Conservation (phyloP, 257 asterid genomes). For the Jaltomata sinuosa region DNA sequence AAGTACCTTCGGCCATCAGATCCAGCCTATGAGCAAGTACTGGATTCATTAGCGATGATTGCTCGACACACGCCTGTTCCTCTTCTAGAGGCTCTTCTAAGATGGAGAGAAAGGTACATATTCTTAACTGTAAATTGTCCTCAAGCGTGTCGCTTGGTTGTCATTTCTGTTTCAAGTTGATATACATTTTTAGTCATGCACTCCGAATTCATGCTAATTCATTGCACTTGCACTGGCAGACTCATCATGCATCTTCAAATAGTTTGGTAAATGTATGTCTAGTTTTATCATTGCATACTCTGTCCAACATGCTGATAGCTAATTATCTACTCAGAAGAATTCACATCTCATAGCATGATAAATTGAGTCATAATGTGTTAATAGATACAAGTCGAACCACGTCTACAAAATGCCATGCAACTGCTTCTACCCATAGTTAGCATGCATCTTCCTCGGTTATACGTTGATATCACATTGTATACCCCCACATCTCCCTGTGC, state of each 20-base stretch:
- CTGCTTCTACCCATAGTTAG: neutral
- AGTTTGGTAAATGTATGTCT: neutral
- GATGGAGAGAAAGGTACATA: conserved; percentile 91
- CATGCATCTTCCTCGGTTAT: neutral
- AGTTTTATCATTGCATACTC: neutral
- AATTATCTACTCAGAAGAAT: neutral
- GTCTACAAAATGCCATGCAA: neutral
- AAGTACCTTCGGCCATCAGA: conserved; percentile 98
- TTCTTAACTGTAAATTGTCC: neutral
- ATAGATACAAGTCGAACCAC: neutral
- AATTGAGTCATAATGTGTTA: neutral
- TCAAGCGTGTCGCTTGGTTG: neutral
- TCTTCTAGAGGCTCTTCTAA: conserved; percentile 86
- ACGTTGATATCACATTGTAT: neutral
- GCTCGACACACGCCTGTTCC: conserved; percentile 99
- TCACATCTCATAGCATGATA: neutral
- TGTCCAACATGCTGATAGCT: neutral
- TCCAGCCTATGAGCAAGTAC: conserved; percentile 97
- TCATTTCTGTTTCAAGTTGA: neutral
- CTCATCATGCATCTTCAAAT: neutral
- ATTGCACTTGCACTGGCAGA: neutral
- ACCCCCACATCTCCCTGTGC: neutral
- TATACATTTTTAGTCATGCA: neutral
- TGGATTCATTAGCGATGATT: conserved; percentile 98
- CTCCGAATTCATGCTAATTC: neutral